Percentiles rank a stretch among this genome's conserved stretches.
phyloP scores from a whole-genome alignment of 176 grass and related monocot species.

The Oryza longistaminata region DNA sequence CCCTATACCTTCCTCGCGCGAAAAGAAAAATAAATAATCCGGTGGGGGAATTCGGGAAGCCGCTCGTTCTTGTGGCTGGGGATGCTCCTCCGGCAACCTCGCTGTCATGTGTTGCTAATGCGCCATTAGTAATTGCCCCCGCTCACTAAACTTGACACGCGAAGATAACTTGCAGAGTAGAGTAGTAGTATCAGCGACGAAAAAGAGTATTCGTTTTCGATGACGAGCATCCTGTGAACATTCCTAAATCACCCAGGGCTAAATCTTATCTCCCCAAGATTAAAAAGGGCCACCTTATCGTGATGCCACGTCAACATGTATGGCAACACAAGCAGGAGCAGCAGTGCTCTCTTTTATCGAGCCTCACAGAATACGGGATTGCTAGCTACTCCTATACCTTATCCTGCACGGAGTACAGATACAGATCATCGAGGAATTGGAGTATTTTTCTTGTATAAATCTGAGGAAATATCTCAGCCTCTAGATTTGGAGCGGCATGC shows the following conservation, averaged over 20 bases:
- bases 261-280: not conserved
- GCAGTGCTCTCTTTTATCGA: not conserved
- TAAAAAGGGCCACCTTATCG: not conserved
- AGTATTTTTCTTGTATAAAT: not conserved
- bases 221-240: not conserved
- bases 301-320: not conserved
- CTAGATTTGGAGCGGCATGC: not conserved
- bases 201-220: not conserved
- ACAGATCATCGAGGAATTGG: not conserved
- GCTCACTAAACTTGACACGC: not conserved
- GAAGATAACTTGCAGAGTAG: not conserved
- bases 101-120: constrained; percentile 26
- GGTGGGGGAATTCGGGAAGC: constrained; percentile 42
- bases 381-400: too few species aligned
- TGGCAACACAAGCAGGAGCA: not conserved
- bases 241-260: not conserved
- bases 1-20: not conserved
- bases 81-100: constrained; percentile 42
- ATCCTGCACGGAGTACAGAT: too few species aligned
- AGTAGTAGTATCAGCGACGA: not conserved
- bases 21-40: constrained; percentile 7
- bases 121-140: not conserved
- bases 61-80: constrained; percentile 72
- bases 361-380: too few species aligned
- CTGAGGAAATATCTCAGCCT: constrained; percentile 19